Base-by-base conservation (phyloP, 768 basidiomycete genomes). In the Tricholoma matsutake region DNA sequence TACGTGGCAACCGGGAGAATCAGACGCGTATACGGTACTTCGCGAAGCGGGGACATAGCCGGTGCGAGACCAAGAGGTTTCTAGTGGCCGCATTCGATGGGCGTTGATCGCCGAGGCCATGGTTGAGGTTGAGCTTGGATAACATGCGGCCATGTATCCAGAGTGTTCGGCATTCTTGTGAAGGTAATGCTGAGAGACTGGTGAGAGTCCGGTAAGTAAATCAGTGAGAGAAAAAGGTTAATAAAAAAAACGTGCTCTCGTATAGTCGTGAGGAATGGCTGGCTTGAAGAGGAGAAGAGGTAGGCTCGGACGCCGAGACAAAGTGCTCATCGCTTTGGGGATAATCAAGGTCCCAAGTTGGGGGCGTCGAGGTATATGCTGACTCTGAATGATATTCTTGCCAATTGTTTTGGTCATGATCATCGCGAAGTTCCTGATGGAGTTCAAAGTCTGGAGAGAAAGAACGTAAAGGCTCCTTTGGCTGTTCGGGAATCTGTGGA, bases 371-470 rank as follows among this genome's bases (percentile, higher is more conserved):
- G 13, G 51, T 43, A n/a, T 20, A 41, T n/a, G 22, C 31, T 18
- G 31, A 54, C 2, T 54, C 35, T 59, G 32, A 43, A 29, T 20
- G 18, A 28, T 59, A 39, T 18, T 55, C 62, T 10, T 28, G 37
- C 68, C 68, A 70, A 7, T 67, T 64, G 34, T 63, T 61, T 18
- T 61, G 43, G 11, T 59, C 58, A 20, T 55, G 64, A 4, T 63
- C 54, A n/a, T 66, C 61, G 7, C 57, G 54, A 25, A 25, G 22
- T 20, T 62, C 60, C 1, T 64, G 54, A 29, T 71, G 71, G 3
- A 76, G 70, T 52, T 76, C 74, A 61, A 77, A 79, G 29, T 72
- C 73, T 1, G 78, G 77, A 1, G 79, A 78, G 60, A 78, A 79
- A 1, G 77, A 64, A 16, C 75, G 75, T 31, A 80, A 59, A 11